Percentiles rank a stretch among this genome's conserved stretches.
Conservation (phyloP, 441 rosid species). For the Macaranga tanarius region DNA sequence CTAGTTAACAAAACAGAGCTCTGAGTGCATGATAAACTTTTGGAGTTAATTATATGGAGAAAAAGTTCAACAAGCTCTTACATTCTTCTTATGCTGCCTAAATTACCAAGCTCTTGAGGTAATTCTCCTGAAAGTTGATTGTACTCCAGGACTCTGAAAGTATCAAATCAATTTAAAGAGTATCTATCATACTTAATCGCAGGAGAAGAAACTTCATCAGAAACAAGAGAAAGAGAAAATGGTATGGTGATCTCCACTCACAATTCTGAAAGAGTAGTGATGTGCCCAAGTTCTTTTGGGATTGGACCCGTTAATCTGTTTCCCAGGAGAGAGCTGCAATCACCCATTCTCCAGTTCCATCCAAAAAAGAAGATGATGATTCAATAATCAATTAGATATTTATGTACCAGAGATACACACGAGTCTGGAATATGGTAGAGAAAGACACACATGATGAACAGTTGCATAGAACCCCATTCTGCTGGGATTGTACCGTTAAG, state of each 20-base stretch:
- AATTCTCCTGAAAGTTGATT: slow-evolving; percentile 53
- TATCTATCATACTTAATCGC: neutral
- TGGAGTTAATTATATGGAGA: neutral
- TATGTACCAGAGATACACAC: too few species aligned
- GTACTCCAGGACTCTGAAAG: slow-evolving; percentile 36
- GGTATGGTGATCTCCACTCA: slow-evolving; percentile 37
- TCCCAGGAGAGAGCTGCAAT: slow-evolving; percentile 46
- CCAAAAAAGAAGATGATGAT: neutral
- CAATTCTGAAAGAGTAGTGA: slow-evolving; percentile 39
- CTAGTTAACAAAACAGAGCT: too few species aligned
- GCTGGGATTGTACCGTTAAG: slow-evolving; percentile 58
- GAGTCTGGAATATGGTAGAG: too few species aligned
- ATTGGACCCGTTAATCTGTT: slow-evolving; percentile 47
- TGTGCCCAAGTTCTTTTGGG: slow-evolving; percentile 24
- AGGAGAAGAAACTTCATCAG: too few species aligned
- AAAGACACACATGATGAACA: slow-evolving; percentile 36
- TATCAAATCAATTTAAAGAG: neutral
- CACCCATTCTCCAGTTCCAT: neutral
- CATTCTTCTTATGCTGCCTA: slow-evolving; percentile 34
- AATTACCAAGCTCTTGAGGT: slow-evolving; percentile 54
- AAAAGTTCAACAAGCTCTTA: slow-evolving; percentile 35
- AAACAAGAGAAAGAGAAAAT: neutral
- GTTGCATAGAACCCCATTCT: slow-evolving; percentile 45
- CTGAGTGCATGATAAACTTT: too few species aligned
- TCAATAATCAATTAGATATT: too few species aligned